These are phyloP conservation scores for Pyrenophora graminea DNA, from an alignment of 2,329 filamentous ascomycete species.

Conservation along the genomic window DNA sequence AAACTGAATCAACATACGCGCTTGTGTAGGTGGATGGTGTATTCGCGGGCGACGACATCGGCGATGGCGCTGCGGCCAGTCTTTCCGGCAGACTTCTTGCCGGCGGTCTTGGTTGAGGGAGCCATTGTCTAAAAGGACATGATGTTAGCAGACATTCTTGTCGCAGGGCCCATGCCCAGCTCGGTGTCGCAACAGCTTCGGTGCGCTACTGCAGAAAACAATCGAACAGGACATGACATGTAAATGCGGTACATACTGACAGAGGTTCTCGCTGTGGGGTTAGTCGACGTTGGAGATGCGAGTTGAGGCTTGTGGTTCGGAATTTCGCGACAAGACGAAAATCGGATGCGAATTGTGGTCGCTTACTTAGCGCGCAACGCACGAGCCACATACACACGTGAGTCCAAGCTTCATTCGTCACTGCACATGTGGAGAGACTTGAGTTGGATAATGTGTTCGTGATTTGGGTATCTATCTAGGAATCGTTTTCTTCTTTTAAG, in stretches of 20 bases:
- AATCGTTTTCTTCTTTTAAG: background rate
- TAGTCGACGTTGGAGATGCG: slow-evolving; percentile 33
- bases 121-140: slow-evolving; percentile 45
- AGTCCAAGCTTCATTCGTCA: background rate
- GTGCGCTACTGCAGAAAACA: background rate
- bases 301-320: slow-evolving; percentile 26
- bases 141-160: slow-evolving; percentile 23
- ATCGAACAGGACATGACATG: background rate
- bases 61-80: slow-evolving; percentile 87
- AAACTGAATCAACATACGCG: slow-evolving; percentile 81
- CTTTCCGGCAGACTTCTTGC: slow-evolving; percentile 69
- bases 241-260: slow-evolving; percentile 29
- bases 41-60: slow-evolving; percentile 99
- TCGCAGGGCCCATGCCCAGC: background rate
- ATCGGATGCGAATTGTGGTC: slow-evolving; percentile 22
- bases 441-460: background rate
- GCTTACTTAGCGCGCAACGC: slow-evolving; percentile 24
- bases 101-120: slow-evolving; percentile 45
- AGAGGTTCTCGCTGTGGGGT: slow-evolving; percentile 31
- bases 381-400: slow-evolving; percentile 11
- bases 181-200: background rate
- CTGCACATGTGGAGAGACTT: background rate
- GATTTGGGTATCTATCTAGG: slow-evolving; percentile 11
- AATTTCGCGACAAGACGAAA: slow-evolving; percentile 16
- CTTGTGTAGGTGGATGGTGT: slow-evolving; percentile 99